Evolutionary conservation across 2,329 filamentous ascomycete genomes (phyloP), one percentile per base, ranked within the genome.

Genomic region (Apiospora sp.): DNA sequence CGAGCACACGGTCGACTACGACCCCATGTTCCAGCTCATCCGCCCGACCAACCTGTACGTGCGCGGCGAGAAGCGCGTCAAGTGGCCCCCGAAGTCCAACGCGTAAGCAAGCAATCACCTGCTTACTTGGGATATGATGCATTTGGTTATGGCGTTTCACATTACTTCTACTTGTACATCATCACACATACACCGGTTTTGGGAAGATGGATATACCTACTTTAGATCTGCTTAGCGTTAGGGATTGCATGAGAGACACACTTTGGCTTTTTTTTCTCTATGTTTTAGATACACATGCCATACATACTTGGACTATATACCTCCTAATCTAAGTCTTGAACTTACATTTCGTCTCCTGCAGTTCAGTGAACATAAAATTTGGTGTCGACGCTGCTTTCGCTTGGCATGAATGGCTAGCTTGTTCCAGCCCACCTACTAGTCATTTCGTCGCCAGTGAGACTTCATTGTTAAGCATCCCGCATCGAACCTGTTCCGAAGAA

Each of bases 11-110:
- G 81, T 90, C 7, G 88, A 90, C 71, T 91, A 91, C 67, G 89
- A 91, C 74, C 89, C 89, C 1, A 85, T 86, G 82, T 91, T 90
- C 78, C 87, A 89, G 81, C 79, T 90, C 1, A 89, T 90, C 72
- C 78, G 88, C 27, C 88, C 88, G 1, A 84, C 84, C 46, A 90
- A 90, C 76, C 71, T 90, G 67, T 90, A 87, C 74, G 86, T 88
- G 1, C 78, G 83, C 27, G 87, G 88, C 0, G 82, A 86, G 77
- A 85, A 80, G 76, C 82, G 88, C 37, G 82, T 83, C 27, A 86
- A 85, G 78, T 88, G 86, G 85, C 87, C 87, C 14, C 75, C 77
- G 19, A 75, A 69, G 70, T 74, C 69, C 54, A 70, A 76, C 24
- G 68, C 46, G 3, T 58, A 58, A 44, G 48, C 12, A 3, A 48